phyloP scores from a whole-genome alignment of 2,329 filamentous ascomycete genomes.

The Paramyrothecium roridum region DNA sequence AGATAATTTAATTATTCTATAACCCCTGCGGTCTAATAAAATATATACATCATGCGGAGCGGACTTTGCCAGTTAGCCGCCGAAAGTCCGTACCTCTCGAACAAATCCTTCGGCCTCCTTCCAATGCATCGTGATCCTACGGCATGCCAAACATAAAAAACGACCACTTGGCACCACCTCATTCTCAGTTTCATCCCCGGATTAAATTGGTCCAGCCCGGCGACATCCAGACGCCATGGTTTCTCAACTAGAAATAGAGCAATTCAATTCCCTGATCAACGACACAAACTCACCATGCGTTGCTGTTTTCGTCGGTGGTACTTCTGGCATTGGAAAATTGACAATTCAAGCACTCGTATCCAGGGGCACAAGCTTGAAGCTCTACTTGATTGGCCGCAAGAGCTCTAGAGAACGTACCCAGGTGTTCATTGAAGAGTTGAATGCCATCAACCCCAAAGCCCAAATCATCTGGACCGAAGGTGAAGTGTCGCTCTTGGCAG shows the following conservation, averaged over 20 bases:
- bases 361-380: constrained; percentile 27
- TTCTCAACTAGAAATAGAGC: constrained; percentile 26
- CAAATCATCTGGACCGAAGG: constrained; percentile 39
- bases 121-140: too few species aligned
- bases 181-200: too few species aligned
- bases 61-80: too few species aligned
- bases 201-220: too few species aligned
- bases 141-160: too few species aligned
- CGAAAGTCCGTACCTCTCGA: too few species aligned
- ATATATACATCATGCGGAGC: too few species aligned
- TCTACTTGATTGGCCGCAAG: constrained; percentile 41
- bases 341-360: constrained; percentile 33
- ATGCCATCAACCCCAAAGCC: constrained; percentile 31
- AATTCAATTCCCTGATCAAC: constrained; percentile 36
- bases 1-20: too few species aligned
- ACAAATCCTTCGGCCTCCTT: too few species aligned
- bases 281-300: constrained; percentile 30
- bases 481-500: constrained; percentile 41
- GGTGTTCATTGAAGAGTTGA: constrained; percentile 32
- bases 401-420: constrained; percentile 23
- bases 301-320: constrained; percentile 42
- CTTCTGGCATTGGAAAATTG: constrained; percentile 40
- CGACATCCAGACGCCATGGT: too few species aligned
- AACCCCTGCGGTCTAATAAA: too few species aligned
- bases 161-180: too few species aligned